Conservation (phyloP, 352 stramenopile genomes). For the Globisporangium emineosum region DNA sequence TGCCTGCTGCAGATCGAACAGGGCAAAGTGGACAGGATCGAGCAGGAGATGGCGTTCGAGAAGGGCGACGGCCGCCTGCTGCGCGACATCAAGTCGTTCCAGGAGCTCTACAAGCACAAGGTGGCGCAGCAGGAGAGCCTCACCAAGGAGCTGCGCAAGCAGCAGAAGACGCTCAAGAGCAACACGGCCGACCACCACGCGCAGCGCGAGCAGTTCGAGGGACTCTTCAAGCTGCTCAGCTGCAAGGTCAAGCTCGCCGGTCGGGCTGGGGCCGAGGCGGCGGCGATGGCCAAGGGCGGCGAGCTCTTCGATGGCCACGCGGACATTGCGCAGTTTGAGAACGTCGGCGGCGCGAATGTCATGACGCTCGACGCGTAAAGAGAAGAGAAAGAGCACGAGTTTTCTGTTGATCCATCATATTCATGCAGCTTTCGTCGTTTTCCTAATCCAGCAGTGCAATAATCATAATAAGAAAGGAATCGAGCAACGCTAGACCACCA, state of each 20-base stretch:
- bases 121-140: slow-evolving; percentile 88
- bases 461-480: not conserved
- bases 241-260: slow-evolving; percentile 70
- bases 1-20: slow-evolving; percentile 74
- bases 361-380: slow-evolving; percentile 73
- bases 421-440: not conserved
- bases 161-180: slow-evolving; percentile 87
- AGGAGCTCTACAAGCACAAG: slow-evolving; percentile 92
- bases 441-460: not conserved
- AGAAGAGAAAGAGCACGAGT: no score
- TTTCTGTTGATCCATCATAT: not conserved
- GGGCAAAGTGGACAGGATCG: slow-evolving; percentile 72
- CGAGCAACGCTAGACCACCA: slow-evolving; percentile 13
- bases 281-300: slow-evolving; percentile 18
- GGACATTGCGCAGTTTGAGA: slow-evolving; percentile 75
- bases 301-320: slow-evolving; percentile 60
- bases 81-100: slow-evolving; percentile 85
- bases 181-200: slow-evolving; percentile 68
- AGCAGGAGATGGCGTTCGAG: slow-evolving; percentile 87
- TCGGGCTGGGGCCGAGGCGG: slow-evolving; percentile 12
- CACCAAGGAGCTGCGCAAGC: slow-evolving; percentile 88
- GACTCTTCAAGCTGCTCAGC: slow-evolving; percentile 73
- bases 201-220: slow-evolving; percentile 86
- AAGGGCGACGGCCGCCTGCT: slow-evolving; percentile 74
- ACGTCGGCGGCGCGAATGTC: slow-evolving; percentile 76